phyloP scores from a whole-genome alignment of 192 early-diverging fungal genomes.

The Coemansia sp. region DNA sequence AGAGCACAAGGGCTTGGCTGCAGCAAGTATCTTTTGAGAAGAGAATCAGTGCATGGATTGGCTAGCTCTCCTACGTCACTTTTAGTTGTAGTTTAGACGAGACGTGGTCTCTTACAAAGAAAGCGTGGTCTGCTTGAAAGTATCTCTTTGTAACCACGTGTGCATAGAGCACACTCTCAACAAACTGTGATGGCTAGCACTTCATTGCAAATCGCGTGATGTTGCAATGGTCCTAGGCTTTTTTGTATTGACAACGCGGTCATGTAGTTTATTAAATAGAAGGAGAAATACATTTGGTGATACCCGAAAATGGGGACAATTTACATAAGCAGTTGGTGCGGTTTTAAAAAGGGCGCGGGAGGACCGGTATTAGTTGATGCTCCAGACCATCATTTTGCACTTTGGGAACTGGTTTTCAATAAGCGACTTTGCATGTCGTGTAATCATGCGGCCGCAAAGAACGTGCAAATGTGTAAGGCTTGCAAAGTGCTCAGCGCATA shows the following conservation, averaged over 20 bases:
- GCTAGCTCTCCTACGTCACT: no score
- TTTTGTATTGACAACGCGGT: no score
- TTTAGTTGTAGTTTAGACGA: no score
- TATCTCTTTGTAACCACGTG: conserved; percentile 3
- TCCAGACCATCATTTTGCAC: conserved; percentile 55
- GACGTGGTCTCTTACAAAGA: background rate
- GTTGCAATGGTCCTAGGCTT: no score
- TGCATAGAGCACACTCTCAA: background rate
- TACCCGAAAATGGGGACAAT: no score
- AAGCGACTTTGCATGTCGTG: conserved; percentile 47
- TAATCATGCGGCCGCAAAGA: conserved; percentile 48
- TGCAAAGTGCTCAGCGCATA: conserved; percentile 42
- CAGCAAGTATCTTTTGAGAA: no score
- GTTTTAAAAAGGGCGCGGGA: no score
- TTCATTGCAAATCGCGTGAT: no score
- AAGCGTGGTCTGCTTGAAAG: background rate
- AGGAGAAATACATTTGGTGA: background rate
- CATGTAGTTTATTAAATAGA: background rate
- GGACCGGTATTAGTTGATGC: conserved; percentile 19
- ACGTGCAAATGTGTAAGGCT: conserved; percentile 40
- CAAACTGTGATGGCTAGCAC: no score
- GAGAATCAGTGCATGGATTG: no score
- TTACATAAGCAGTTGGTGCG: no score
- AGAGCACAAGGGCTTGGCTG: no score
- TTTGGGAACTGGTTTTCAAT: conserved; percentile 50